Conservation (phyloP, 768 basidiomycete species). For the Mycena vitilis region DNA sequence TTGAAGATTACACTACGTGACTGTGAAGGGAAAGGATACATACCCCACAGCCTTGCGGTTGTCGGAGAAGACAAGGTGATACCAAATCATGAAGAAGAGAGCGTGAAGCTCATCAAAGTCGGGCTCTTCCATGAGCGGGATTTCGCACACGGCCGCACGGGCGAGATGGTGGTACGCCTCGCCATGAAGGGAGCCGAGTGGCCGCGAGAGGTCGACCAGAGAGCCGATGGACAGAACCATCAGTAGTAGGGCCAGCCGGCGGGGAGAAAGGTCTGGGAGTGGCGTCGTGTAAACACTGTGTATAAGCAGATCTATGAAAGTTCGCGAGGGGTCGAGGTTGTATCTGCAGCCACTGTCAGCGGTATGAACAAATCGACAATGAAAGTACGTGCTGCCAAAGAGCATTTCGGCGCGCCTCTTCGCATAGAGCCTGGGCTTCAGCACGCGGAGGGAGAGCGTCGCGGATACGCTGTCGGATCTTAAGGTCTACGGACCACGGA, state of each 20-base stretch:
- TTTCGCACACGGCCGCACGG: slow-evolving; percentile 75
- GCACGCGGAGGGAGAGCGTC: slow-evolving; percentile 69
- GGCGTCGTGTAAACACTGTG: slow-evolving; percentile 75
- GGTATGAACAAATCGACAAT: slow-evolving; percentile 16
- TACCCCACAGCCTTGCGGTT: slow-evolving; percentile 72
- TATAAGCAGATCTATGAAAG: slow-evolving; percentile 75
- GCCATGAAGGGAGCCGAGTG: slow-evolving; percentile 67
- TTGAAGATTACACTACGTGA: not conserved
- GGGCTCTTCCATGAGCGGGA: slow-evolving; percentile 80
- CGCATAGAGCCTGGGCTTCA: slow-evolving; percentile 70
- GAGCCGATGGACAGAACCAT: slow-evolving; percentile 82
- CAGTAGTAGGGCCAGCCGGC: slow-evolving; percentile 73
- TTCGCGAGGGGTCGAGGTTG: slow-evolving; percentile 77
- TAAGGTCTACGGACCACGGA: slow-evolving; percentile 73
- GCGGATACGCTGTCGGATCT: slow-evolving; percentile 71
- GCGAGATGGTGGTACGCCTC: slow-evolving; percentile 77
- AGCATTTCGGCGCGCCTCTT: slow-evolving; percentile 73
- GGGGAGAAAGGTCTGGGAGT: slow-evolving; percentile 70
- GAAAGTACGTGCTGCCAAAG: slow-evolving; percentile 73
- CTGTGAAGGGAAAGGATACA: not conserved
- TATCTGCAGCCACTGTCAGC: slow-evolving; percentile 54
- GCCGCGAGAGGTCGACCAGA: slow-evolving; percentile 70
- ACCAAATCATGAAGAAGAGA: slow-evolving; percentile 80
- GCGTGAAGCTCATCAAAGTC: slow-evolving; percentile 79
- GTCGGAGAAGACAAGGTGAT: slow-evolving; percentile 78